A percentile compares a stretch with the other conserved stretches of the same genome.
Conservation (phyloP, 805 yeast species). For the Pichia exigua region DNA sequence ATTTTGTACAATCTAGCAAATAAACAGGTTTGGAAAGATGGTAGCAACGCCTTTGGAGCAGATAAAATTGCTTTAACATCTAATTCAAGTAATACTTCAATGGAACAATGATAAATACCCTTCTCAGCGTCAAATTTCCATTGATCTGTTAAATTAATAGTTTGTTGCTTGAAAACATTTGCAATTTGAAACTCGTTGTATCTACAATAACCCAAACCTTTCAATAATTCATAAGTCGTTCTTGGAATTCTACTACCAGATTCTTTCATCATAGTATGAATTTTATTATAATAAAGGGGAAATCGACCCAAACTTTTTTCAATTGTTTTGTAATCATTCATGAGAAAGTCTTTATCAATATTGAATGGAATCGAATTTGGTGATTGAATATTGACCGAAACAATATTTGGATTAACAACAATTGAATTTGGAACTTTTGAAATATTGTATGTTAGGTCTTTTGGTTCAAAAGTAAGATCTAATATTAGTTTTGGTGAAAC, state of each 20-base stretch:
- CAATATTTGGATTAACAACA: slow-evolving; percentile 10
- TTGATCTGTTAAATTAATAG: not conserved
- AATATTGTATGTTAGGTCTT: not conserved
- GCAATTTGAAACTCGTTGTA: not conserved
- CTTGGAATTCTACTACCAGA: slow-evolving; percentile 10
- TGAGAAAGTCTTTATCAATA: slow-evolving; percentile 11
- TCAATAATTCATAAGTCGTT: not conserved
- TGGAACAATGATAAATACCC: not conserved
- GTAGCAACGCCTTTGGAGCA: slow-evolving; percentile 3
- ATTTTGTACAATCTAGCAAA: slow-evolving; percentile 7
- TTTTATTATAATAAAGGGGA: slow-evolving; percentile 5
- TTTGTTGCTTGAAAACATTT: slow-evolving; percentile 3
- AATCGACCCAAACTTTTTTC: slow-evolving; percentile 3
- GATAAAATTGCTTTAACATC: not conserved
- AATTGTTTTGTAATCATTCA: not conserved
- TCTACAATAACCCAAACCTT: slow-evolving; percentile 5
- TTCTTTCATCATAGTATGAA: slow-evolving; percentile 3
- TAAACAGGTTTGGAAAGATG: slow-evolving; percentile 10
- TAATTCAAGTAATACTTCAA: slow-evolving; percentile 1
- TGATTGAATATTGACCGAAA: slow-evolving; percentile 12
- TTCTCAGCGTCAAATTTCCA: slow-evolving; percentile 5
- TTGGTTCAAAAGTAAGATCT: not conserved
- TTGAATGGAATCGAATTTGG: slow-evolving; percentile 14
- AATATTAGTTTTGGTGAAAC: not conserved
- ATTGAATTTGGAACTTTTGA: slow-evolving; percentile 5